These are phyloP conservation scores for Schizothecium vesticola DNA, from an alignment of 495 filamentous ascomycete genomes.

Conservation along the genomic window DNA sequence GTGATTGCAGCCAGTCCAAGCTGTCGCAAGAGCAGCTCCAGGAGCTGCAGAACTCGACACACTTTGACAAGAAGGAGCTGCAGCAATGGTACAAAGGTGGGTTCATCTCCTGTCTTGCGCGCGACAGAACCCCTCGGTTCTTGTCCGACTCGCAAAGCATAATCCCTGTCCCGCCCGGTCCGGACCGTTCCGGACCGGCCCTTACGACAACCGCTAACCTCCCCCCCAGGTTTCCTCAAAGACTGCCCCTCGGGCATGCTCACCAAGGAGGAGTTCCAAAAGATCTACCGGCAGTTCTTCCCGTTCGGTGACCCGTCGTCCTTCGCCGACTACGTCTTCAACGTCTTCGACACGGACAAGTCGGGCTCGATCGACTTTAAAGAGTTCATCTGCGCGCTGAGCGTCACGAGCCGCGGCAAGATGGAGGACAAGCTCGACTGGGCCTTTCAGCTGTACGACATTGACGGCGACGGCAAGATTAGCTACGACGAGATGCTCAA, in stretches of 20 bases:
- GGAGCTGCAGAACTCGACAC: constrained; percentile 91
- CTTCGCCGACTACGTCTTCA: constrained; percentile 98
- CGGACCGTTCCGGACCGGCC: not conserved
- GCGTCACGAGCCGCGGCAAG: constrained; percentile 92
- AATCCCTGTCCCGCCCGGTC: not conserved
- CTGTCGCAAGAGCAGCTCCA: constrained; percentile 90
- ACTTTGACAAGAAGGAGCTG: constrained; percentile 99
- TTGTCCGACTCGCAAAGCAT: not conserved
- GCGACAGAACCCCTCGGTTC: not conserved
- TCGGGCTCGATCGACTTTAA: constrained; percentile 98
- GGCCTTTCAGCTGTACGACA: constrained; percentile 99
- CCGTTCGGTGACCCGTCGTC: constrained; percentile 95
- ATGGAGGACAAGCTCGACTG: constrained; percentile 99
- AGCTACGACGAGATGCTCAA: constrained; percentile 98
- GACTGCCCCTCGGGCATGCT: constrained; percentile 95
- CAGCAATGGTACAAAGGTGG: constrained; percentile 99
- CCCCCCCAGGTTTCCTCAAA: constrained; percentile 78
- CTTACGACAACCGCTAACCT: not conserved
- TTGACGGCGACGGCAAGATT: constrained; percentile 97
- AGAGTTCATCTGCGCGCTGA: constrained; percentile 97
- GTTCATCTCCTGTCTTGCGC: constrained; percentile 13
- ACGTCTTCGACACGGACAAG: constrained; percentile 96
- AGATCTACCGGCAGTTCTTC: constrained; percentile 99
- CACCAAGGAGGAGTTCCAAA: constrained; percentile 97
- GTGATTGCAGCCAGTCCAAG: constrained; percentile 71